Percentiles rank a stretch among this genome's conserved stretches.
phyloP scores from a whole-genome alignment of 129 eudicot species.

The Tanacetum coccineum region DNA sequence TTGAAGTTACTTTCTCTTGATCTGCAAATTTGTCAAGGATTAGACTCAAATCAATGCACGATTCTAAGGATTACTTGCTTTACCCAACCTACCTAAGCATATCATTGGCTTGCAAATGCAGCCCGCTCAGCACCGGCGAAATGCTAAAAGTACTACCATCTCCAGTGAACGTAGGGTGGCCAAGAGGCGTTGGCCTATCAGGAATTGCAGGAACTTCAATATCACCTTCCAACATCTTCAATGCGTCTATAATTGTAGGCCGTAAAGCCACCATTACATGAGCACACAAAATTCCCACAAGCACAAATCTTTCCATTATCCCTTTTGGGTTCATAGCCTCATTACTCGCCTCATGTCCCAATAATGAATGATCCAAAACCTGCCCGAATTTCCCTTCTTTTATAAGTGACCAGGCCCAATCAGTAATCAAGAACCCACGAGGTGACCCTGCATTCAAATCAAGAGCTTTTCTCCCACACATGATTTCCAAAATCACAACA shows the following conservation, averaged over 20 bases:
- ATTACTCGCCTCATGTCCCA: constrained; percentile 30
- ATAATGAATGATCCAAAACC: constrained; percentile 44
- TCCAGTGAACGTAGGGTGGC: constrained; percentile 51
- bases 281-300: constrained; percentile 81
- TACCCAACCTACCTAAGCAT: constrained; percentile 57
- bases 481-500: constrained; percentile 66
- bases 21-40: constrained; percentile 8
- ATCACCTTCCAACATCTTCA: constrained; percentile 86
- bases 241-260: constrained; percentile 69
- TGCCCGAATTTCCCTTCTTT: constrained; percentile 50
- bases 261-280: constrained; percentile 87
- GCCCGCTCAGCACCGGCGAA: constrained; percentile 64
- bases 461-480: constrained; percentile 84
- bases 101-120: constrained; percentile 45
- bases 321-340: constrained; percentile 53
- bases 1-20: background rate
- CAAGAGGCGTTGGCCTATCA: constrained; percentile 67
- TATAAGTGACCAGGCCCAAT: constrained; percentile 83
- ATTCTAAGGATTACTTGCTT: constrained; percentile 6
- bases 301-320: constrained; percentile 71
- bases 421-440: constrained; percentile 58
- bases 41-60: background rate
- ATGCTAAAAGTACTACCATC: constrained; percentile 50
- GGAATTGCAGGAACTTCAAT: constrained; percentile 72
- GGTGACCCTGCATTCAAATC: constrained; percentile 56